Conservation (phyloP, 352 stramenopile genomes). For the Globisporangium nunn region DNA sequence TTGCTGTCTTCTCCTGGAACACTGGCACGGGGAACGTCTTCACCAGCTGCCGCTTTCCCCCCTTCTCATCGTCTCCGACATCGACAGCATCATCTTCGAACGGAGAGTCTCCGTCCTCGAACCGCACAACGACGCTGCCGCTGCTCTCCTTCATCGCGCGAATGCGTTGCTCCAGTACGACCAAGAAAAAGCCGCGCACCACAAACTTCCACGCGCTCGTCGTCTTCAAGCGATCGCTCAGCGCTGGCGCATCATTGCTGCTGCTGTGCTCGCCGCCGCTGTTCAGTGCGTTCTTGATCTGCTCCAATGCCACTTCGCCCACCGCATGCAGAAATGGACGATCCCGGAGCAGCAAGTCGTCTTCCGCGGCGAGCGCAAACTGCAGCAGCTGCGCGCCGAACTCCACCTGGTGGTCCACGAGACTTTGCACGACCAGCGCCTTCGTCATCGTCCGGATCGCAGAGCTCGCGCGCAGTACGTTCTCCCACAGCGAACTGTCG, state of each 20-base stretch:
- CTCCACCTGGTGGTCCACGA: slow-evolving; percentile 57
- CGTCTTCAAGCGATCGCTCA: slow-evolving; percentile 33
- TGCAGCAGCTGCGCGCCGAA: slow-evolving; percentile 43
- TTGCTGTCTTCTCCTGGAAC: slow-evolving; percentile 58
- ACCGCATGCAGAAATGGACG: slow-evolving; percentile 72
- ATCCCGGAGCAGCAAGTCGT: slow-evolving; percentile 59
- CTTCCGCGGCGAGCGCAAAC: slow-evolving; percentile 50
- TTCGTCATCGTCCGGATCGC: slow-evolving; percentile 63
- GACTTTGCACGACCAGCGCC: slow-evolving; percentile 57
- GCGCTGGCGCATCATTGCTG: slow-evolving; percentile 18
- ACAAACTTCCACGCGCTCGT: slow-evolving; percentile 53
- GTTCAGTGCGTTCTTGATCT: slow-evolving; percentile 28
- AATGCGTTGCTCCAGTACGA: slow-evolving; percentile 28
- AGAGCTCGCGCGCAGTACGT: slow-evolving; percentile 61
- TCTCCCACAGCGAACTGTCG: slow-evolving; percentile 50
- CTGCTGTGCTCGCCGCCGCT: slow-evolving; percentile 34
- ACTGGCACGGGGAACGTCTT: slow-evolving; percentile 44
- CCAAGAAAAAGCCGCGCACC: slow-evolving; percentile 58
- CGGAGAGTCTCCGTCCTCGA: slow-evolving; percentile 20
- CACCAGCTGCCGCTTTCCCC: slow-evolving; percentile 17
- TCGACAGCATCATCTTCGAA: slow-evolving; percentile 16
- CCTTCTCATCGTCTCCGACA: slow-evolving; percentile 1
- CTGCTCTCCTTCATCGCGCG: slow-evolving; percentile 17
- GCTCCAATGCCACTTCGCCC: slow-evolving; percentile 47
- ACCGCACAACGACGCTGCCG: slow-evolving; percentile 26